These are phyloP conservation scores for Pseudogymnoascus sp. DNA, from an alignment of 2,329 filamentous ascomycete genomes.

Conservation along the genomic window DNA sequence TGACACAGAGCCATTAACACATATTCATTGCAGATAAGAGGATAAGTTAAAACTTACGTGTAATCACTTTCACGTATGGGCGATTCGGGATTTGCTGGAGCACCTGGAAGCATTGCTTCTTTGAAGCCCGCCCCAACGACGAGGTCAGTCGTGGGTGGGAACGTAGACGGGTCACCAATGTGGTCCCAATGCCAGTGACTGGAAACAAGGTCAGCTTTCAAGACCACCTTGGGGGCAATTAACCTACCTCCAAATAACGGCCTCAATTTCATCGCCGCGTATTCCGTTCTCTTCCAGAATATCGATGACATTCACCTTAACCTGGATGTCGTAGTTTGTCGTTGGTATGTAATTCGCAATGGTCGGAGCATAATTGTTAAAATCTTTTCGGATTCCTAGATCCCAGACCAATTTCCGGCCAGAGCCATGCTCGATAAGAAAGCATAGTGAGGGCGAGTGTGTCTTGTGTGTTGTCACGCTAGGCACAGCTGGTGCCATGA, in stretches of 20 bases:
- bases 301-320: slow-evolving; percentile 24
- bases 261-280: slow-evolving; percentile 27
- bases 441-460: slow-evolving; percentile 10
- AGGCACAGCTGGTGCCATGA: slow-evolving; percentile 11
- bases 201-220: slow-evolving; percentile 16
- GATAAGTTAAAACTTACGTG: slow-evolving; percentile 9
- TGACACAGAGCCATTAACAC: background rate
- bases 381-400: slow-evolving; percentile 27
- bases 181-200: slow-evolving; percentile 45
- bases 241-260: slow-evolving; percentile 25
- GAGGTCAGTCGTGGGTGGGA: slow-evolving; percentile 37
- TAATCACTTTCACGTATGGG: slow-evolving; percentile 31
- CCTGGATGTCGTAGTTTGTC: slow-evolving; percentile 19
- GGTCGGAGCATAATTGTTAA: slow-evolving; percentile 22
- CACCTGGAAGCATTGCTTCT: slow-evolving; percentile 37
- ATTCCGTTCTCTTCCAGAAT: slow-evolving; percentile 30
- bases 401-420: slow-evolving; percentile 24
- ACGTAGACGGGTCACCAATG: slow-evolving; percentile 39
- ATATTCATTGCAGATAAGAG: background rate
- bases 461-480: slow-evolving; percentile 1
- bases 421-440: slow-evolving; percentile 15
- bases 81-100: slow-evolving; percentile 32
- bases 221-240: background rate
- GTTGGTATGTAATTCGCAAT: slow-evolving; percentile 18
- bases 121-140: slow-evolving; percentile 46